phyloP scores from a whole-genome alignment of 2,329 filamentous ascomycete species.

The Didymella sp. region DNA sequence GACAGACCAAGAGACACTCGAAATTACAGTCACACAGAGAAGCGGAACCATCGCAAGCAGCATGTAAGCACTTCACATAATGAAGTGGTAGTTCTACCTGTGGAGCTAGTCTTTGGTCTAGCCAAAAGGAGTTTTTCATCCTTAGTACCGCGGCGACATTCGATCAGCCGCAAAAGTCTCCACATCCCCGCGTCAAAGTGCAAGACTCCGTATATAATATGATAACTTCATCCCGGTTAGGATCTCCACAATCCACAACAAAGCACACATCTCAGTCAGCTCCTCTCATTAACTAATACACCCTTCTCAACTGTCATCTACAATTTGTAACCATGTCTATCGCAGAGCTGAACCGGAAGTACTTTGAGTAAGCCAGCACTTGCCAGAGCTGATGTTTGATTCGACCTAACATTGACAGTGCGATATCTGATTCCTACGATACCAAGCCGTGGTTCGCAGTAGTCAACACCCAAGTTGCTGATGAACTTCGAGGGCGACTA shows the following conservation, averaged over 20 bases:
- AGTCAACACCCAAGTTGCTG: constrained; percentile 61
- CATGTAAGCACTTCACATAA: background rate
- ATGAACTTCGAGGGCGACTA: constrained; percentile 60
- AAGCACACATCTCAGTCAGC: background rate
- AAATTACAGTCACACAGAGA: background rate
- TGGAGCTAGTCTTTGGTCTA: constrained; percentile 1
- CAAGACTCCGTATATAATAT: constrained; percentile 3
- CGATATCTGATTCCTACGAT: constrained; percentile 64
- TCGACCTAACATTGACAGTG: constrained; percentile 47
- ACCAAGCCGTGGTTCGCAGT: constrained; percentile 60
- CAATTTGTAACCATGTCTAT: constrained; percentile 31
- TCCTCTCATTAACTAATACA: background rate
- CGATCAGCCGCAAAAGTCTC: constrained; percentile 5
- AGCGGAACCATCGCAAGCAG: background rate
- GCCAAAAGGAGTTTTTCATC: constrained; percentile 9
- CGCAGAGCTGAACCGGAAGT: constrained; percentile 47
- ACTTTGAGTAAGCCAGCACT: constrained; percentile 41
- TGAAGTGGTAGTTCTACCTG: background rate
- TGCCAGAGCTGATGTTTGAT: background rate
- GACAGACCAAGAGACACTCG: background rate
- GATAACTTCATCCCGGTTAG: background rate
- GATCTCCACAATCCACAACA: background rate
- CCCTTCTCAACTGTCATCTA: background rate
- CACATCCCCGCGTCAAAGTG: background rate
- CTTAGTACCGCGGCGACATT: constrained; percentile 17